phyloP scores from a whole-genome alignment of 495 filamentous ascomycete species.

The Penicillium nucicola region DNA sequence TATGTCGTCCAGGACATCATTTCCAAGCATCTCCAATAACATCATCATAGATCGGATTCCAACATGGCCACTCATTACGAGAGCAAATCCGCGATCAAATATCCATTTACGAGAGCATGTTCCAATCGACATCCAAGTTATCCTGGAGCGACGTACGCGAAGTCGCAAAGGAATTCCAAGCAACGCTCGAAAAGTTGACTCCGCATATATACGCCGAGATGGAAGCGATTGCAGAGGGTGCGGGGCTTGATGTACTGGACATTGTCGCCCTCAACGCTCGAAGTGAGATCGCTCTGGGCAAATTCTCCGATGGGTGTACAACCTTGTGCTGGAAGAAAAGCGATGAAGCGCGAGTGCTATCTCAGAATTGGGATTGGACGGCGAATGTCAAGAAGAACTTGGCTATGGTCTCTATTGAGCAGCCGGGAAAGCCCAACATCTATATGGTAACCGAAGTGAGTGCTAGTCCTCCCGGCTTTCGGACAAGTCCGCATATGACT shows the following conservation, averaged over 20 bases:
- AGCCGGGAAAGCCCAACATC: conserved; percentile 44
- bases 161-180: conserved; percentile 43
- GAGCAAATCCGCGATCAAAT: conserved; percentile 46
- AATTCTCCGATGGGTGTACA: conserved; percentile 64
- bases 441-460: conserved; percentile 44
- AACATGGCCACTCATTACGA: conserved; percentile 49
- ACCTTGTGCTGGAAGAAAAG: conserved; percentile 50
- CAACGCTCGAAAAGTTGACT: conserved; percentile 32
- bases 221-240: conserved; percentile 58
- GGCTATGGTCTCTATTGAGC: conserved; percentile 52
- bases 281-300: conserved; percentile 64
- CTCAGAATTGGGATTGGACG: conserved; percentile 70
- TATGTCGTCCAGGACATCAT: conserved; percentile 1
- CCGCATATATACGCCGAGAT: conserved; percentile 53
- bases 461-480: no score
- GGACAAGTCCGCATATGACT: neutral
- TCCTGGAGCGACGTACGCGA: conserved; percentile 47
- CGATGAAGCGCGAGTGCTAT: conserved; percentile 40
- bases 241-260: conserved; percentile 47
- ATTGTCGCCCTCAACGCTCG: conserved; percentile 66
- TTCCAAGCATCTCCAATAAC: neutral
- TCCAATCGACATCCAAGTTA: conserved; percentile 45
- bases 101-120: conserved; percentile 49
- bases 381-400: conserved; percentile 48
- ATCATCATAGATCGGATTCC: conserved; percentile 46